These are phyloP conservation scores for Borealophlyctis nickersoniae DNA, from an alignment of 192 early-diverging fungal genomes.

Conservation along the genomic window DNA sequence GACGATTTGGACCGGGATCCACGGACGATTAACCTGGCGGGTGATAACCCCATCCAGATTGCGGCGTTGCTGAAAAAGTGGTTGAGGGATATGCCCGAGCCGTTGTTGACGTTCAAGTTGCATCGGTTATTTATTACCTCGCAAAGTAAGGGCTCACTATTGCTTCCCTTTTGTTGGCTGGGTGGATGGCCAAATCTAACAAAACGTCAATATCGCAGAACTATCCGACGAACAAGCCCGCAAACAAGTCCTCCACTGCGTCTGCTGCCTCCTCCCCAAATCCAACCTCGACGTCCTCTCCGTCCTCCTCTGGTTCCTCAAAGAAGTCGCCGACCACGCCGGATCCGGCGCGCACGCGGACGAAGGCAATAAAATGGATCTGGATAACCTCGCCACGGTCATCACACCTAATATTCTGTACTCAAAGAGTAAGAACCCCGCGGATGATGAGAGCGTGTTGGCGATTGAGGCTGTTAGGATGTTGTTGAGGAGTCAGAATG, in stretches of 20 bases:
- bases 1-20: slow-evolving; percentile 86
- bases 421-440: slow-evolving; percentile 72
- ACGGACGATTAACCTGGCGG: slow-evolving; percentile 60
- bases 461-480: slow-evolving; percentile 42
- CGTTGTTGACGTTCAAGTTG: slow-evolving; percentile 86
- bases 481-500: slow-evolving; percentile 43
- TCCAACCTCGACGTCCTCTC: slow-evolving; percentile 88
- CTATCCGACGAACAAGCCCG: slow-evolving; percentile 25
- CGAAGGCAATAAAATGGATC: slow-evolving; percentile 86
- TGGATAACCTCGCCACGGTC: slow-evolving; percentile 87
- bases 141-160: slow-evolving; percentile 47
- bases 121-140: slow-evolving; percentile 79
- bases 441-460: slow-evolving; percentile 34
- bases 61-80: slow-evolving; percentile 97
- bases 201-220: slow-evolving; percentile 14
- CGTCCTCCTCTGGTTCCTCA: slow-evolving; percentile 85
- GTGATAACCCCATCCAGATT: slow-evolving; percentile 80
- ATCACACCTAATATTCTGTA: slow-evolving; percentile 93
- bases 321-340: slow-evolving; percentile 65
- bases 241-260: slow-evolving; percentile 73
- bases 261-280: slow-evolving; percentile 82
- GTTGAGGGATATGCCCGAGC: slow-evolving; percentile 92
- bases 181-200: not conserved
- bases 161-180: slow-evolving; percentile 1
- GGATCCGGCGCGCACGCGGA: slow-evolving; percentile 6